Conservation (phyloP, 805 yeast species). For the Diddensiella transvaalensis region DNA sequence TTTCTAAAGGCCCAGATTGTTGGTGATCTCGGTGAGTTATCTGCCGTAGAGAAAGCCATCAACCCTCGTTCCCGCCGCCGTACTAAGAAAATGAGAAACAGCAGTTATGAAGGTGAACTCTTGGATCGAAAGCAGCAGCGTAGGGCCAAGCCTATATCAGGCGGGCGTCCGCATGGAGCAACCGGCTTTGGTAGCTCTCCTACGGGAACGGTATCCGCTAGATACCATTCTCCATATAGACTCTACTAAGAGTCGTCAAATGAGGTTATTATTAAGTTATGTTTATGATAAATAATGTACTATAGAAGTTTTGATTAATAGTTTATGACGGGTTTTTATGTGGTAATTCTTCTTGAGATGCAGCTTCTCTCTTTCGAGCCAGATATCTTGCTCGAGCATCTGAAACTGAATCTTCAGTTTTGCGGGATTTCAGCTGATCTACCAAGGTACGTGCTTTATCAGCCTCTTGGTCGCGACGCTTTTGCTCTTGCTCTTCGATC, state of each 20-base stretch:
- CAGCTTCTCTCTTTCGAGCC: conserved; percentile 23
- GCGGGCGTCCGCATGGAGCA: too few species aligned
- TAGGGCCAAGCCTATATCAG: too few species aligned
- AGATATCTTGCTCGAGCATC: conserved; percentile 29
- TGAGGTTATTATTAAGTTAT: conserved; percentile 5
- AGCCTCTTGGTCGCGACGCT: conserved; percentile 10
- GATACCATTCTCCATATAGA: too few species aligned
- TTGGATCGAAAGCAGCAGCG: too few species aligned
- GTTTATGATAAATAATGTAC: background rate
- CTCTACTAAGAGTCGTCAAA: too few species aligned
- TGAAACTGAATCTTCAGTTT: conserved; percentile 18
- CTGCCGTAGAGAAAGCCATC: conserved; percentile 9
- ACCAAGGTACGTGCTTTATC: conserved; percentile 10
- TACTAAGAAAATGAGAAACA: too few species aligned
- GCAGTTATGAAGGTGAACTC: too few species aligned
- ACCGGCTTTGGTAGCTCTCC: too few species aligned
- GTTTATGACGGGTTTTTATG: conserved; percentile 4
- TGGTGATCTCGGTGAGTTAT: conserved; percentile 5
- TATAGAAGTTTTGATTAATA: background rate
- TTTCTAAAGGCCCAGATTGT: conserved; percentile 19
- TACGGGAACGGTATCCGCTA: too few species aligned
- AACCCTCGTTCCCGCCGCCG: background rate
- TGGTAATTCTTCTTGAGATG: conserved; percentile 5
- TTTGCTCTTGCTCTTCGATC: conserved; percentile 10
- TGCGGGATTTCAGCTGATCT: conserved; percentile 14